A percentile compares a stretch with the other conserved stretches of the same genome.
Evolutionary conservation across 148 eudicot genomes (phyloP).

Genomic region (Bassia scoparia): DNA sequence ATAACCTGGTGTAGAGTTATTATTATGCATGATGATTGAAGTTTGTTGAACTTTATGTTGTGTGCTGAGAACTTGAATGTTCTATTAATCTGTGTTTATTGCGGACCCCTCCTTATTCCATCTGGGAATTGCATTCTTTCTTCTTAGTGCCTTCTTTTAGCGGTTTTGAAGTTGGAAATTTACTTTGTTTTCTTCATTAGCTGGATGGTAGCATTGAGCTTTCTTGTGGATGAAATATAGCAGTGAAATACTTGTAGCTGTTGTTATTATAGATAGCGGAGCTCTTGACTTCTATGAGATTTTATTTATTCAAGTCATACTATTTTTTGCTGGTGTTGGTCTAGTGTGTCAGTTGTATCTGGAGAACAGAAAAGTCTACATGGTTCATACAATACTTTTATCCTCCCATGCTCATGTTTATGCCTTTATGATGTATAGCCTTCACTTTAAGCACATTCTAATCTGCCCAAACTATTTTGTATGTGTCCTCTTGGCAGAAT

Average conservation of each 20-base stretch:
- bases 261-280: too few species aligned
- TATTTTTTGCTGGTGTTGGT: too few species aligned
- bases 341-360: too few species aligned
- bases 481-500: background rate
- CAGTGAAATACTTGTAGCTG: background rate
- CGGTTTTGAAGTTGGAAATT: background rate
- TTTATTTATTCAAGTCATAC: too few species aligned
- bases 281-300: background rate
- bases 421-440: background rate
- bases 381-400: too few species aligned
- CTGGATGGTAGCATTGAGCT: background rate
- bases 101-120: too few species aligned
- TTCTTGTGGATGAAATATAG: too few species aligned
- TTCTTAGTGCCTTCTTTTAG: background rate
- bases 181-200: too few species aligned
- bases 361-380: too few species aligned
- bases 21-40: background rate
- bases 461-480: background rate
- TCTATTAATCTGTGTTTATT: background rate
- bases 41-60: background rate
- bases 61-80: background rate
- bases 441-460: background rate
- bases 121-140: background rate
- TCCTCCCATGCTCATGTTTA: background rate
- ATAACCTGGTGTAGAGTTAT: background rate